Percentiles rank a stretch among this genome's conserved stretches.
Conservation (phyloP, 306 rosid genomes). For the apple (Malus domestica) region DNA sequence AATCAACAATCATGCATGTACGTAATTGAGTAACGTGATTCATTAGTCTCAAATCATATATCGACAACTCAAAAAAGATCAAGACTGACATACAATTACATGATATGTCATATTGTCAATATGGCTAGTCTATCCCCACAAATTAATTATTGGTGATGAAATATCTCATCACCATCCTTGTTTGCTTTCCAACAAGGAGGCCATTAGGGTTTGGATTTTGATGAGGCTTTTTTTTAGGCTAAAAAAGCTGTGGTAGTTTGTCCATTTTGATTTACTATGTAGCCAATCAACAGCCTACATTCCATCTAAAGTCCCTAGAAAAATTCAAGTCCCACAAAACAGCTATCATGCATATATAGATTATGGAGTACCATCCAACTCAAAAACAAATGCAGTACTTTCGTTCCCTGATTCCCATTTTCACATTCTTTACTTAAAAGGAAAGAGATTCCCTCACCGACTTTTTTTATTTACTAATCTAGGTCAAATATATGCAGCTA, state of each 20-base stretch:
- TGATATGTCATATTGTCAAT: not conserved
- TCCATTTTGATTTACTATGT: not conserved
- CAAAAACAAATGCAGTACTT: not conserved
- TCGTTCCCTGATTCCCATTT: not conserved
- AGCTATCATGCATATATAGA: not conserved
- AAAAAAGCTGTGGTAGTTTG: not conserved
- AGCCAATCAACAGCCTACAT: not conserved
- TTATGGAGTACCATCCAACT: not conserved
- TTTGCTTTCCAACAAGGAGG: conserved; percentile 26
- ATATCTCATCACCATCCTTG: not conserved
- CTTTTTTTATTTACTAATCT: too few relatives aligned
- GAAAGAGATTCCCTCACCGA: not conserved
- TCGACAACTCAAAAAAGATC: not conserved
- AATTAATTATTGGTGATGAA: conserved; percentile 25
- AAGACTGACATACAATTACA: not conserved
- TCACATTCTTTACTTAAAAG: not conserved
- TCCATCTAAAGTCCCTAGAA: not conserved
- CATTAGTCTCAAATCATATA: not conserved
- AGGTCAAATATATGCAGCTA: not conserved
- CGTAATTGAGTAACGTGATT: not conserved
- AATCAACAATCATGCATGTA: not conserved
- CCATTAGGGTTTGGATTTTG: not conserved
- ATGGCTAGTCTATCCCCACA: not conserved
- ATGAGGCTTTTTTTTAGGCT: not conserved
- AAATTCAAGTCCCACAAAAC: not conserved